These are phyloP conservation scores for Thamnidium elegans DNA, from an alignment of 192 early-diverging fungal species.

Conservation along the genomic window DNA sequence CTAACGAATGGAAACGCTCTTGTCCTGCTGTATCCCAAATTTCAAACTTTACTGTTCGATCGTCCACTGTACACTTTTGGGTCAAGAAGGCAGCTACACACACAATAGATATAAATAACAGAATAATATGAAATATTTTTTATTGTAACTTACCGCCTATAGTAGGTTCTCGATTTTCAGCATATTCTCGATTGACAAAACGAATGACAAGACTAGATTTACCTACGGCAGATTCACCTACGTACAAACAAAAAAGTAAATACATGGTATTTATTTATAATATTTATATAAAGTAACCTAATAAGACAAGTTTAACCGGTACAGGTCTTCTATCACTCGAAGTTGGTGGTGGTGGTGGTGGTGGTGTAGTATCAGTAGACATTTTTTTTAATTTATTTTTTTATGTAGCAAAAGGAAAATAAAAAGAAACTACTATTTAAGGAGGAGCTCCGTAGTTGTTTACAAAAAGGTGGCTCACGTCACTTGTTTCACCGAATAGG, in stretches of 20 bases:
- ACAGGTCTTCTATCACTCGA: too few species aligned
- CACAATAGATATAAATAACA: neutral
- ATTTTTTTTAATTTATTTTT: too few species aligned
- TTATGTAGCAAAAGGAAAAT: too few species aligned
- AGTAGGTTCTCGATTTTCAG: slow-evolving; percentile 96
- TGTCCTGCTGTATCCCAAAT: slow-evolving; percentile 95
- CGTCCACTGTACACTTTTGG: slow-evolving; percentile 94
- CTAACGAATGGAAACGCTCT: slow-evolving; percentile 91
- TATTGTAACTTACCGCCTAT: slow-evolving; percentile 68
- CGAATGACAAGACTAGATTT: slow-evolving; percentile 95
- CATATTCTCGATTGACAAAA: slow-evolving; percentile 95
- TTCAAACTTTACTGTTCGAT: slow-evolving; percentile 78
- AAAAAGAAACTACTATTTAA: too few species aligned
- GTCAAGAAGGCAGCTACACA: slow-evolving; percentile 77
- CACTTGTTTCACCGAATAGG: too few species aligned
- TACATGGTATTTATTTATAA: too few species aligned
- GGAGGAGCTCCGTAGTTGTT: too few species aligned
- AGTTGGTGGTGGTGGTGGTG: too few species aligned
- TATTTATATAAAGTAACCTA: slow-evolving; percentile 48
- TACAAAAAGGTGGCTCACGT: too few species aligned
- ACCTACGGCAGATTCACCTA: slow-evolving; percentile 92
- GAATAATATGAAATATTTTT: neutral
- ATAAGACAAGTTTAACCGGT: slow-evolving; percentile 90
- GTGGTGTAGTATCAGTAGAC: too few species aligned
- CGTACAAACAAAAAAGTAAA: neutral